phyloP scores from a whole-genome alignment of 2,329 filamentous ascomycete species.

The Monosporascus sp. region DNA sequence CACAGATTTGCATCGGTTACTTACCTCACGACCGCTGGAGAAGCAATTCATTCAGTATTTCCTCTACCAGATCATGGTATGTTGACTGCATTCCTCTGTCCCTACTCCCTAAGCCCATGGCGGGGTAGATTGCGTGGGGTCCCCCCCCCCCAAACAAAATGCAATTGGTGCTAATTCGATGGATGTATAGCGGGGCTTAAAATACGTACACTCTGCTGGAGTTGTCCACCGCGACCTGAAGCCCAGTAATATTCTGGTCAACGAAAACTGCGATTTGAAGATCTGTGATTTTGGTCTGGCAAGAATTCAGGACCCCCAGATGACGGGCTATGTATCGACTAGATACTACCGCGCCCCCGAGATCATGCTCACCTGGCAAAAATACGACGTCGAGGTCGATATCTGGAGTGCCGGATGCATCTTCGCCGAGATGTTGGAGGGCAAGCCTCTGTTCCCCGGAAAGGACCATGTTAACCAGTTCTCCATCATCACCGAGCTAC shows the following conservation, averaged over 20 bases:
- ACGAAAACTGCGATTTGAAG: slow-evolving; percentile 99
- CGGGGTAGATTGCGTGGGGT: neutral
- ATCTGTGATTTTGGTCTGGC: slow-evolving; percentile 98
- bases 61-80: slow-evolving; percentile 95
- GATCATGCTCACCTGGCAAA: slow-evolving; percentile 99
- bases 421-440: slow-evolving; percentile 98
- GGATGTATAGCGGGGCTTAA: slow-evolving; percentile 72
- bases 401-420: slow-evolving; percentile 99
- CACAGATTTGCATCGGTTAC: slow-evolving; percentile 89
- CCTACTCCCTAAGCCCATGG: neutral
- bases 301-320: slow-evolving; percentile 97
- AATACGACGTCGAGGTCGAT: slow-evolving; percentile 98
- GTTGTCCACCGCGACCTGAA: slow-evolving; percentile 97
- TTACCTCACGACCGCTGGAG: slow-evolving; percentile 92
- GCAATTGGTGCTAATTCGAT: slow-evolving; percentile 4
- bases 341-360: slow-evolving; percentile 98
- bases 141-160: neutral
- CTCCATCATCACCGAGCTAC: slow-evolving; percentile 96
- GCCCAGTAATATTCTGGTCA: slow-evolving; percentile 97
- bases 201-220: slow-evolving; percentile 98
- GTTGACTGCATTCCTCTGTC: slow-evolving; percentile 22
- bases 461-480: slow-evolving; percentile 99
- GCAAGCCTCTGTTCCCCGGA: slow-evolving; percentile 95
- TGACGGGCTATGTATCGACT: slow-evolving; percentile 98
- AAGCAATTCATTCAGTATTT: slow-evolving; percentile 99